Evolutionary conservation across 2,329 filamentous ascomycete species (phyloP), one percentile per base, ranked within the genome.

Genomic region (Fusarium avenaceum): DNA sequence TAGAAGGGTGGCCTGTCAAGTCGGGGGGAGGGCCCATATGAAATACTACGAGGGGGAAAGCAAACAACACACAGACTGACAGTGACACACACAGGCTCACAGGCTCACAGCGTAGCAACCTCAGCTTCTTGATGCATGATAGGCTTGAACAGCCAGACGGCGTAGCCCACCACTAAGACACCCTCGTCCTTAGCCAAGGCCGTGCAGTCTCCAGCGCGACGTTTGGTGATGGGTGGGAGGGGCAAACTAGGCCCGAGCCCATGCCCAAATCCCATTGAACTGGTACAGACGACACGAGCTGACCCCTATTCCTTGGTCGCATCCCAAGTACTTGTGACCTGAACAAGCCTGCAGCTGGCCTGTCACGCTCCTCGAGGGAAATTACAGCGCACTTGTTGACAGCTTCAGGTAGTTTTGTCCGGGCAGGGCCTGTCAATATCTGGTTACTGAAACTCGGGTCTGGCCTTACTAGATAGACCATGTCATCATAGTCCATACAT

Each of bases 241-340:
- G 57, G 57, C 45, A 44, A 53, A 55, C 54, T 56, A 56, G 43
- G 54, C 54, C 43, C 50, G 51, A 56, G 30, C 30, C 30, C 14
- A 10, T 6, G 30, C 30, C 4, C 14, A 33, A 33, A 33, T 54
- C 56, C 63, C 56, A 72, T 58, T 61, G 54, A 65, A 55, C 30
- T 44, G 30, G 70, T 72, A 73, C 48, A 43, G 22, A 59, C 54
- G 62, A 72, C 68, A 59, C 57, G 52, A 47, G 56, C 49, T 40
- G 20, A 13, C 15, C 33, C 35, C 46, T 39, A 35, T 17, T 17
- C 42, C 14, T 42, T n/a, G 28, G 60, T 26, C 19, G 10, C 63
- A 62, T 63, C 61, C 60, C 56, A 70, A 54, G 72, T 74, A 73
- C 68, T 19, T 44, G 59, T 47, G 51, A 74, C 72, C 64, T 71